These are phyloP conservation scores for Peronospora farinosa DNA, from an alignment of 352 stramenopile genomes.

Conservation along the genomic window DNA sequence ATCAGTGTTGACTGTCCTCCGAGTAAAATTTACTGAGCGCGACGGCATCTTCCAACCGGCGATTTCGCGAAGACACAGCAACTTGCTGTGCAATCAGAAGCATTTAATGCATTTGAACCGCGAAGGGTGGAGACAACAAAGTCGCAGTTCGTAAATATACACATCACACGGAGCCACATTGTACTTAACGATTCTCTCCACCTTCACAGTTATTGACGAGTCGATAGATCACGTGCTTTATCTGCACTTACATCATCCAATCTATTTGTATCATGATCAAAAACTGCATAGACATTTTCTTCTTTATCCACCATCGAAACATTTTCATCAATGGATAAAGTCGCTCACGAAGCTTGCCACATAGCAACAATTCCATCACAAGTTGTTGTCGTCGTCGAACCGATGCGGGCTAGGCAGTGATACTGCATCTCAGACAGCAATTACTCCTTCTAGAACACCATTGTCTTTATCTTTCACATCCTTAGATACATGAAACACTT, in stretches of 20 bases:
- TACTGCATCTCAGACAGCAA: constrained; percentile 28
- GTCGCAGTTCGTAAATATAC: constrained; percentile 42
- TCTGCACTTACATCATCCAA: constrained; percentile 11
- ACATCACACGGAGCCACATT: constrained; percentile 34
- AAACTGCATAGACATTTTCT: constrained; percentile 20
- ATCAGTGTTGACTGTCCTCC: constrained; percentile 53
- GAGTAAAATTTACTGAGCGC: constrained; percentile 61
- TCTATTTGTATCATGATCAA: constrained; percentile 9
- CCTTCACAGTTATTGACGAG: constrained; percentile 35
- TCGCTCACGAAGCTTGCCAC: constrained; percentile 43
- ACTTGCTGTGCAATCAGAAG: constrained; percentile 46
- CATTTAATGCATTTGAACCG: constrained; percentile 52
- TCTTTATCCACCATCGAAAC: constrained; percentile 7
- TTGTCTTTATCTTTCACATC: constrained; percentile 19
- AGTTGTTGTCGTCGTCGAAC: constrained; percentile 26
- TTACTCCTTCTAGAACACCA: constrained; percentile 24
- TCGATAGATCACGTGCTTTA: constrained; percentile 35
- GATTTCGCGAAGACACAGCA: constrained; percentile 28
- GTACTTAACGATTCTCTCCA: constrained; percentile 46
- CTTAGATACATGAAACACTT: constrained; percentile 24
- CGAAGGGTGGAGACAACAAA: constrained; percentile 40
- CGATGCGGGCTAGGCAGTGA: constrained; percentile 37
- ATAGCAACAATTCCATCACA: constrained; percentile 50
- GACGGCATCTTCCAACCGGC: constrained; percentile 50
- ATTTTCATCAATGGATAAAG: constrained; percentile 40